Percentiles rank a stretch among this genome's conserved stretches.
Evolutionary conservation across 306 rosid species (phyloP).

Genomic region (Comarum palustre): DNA sequence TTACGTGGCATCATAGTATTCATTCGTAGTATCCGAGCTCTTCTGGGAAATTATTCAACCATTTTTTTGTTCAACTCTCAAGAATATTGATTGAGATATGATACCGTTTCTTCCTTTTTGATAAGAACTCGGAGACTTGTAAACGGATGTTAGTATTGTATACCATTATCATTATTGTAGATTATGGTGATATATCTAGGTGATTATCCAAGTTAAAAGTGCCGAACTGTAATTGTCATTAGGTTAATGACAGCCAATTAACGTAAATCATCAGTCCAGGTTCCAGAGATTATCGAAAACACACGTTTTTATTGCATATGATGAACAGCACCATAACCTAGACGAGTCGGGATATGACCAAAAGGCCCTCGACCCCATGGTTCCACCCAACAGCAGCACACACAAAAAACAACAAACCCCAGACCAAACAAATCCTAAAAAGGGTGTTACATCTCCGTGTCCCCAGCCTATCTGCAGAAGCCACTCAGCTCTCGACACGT

Average conservation of each 20-base stretch:
- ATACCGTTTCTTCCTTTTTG: too few species aligned
- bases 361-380: conserved; percentile 30
- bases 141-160: too few species aligned
- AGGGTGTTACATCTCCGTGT: conserved; percentile 36
- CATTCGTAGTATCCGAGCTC: too few species aligned
- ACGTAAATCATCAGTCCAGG: too few species aligned
- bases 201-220: too few species aligned
- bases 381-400: conserved; percentile 31
- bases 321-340: conserved; percentile 25
- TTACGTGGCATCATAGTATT: too few species aligned
- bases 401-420: neutral
- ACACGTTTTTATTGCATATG: conserved; percentile 36
- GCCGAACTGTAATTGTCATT: too few species aligned
- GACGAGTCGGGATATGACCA: conserved; percentile 32
- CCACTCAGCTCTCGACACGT: conserved; percentile 35
- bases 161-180: too few species aligned
- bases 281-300: conserved; percentile 12
- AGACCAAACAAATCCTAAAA: neutral
- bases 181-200: too few species aligned
- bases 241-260: too few species aligned
- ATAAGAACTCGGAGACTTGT: neutral
- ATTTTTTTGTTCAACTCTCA: neutral
- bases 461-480: conserved; percentile 11
- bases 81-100: neutral
- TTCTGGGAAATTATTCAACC: neutral